A percentile compares a stretch with the other conserved stretches of the same genome.
Conservation (phyloP, 202 grass and related monocot genomes). For the Digitaria exilis region DNA sequence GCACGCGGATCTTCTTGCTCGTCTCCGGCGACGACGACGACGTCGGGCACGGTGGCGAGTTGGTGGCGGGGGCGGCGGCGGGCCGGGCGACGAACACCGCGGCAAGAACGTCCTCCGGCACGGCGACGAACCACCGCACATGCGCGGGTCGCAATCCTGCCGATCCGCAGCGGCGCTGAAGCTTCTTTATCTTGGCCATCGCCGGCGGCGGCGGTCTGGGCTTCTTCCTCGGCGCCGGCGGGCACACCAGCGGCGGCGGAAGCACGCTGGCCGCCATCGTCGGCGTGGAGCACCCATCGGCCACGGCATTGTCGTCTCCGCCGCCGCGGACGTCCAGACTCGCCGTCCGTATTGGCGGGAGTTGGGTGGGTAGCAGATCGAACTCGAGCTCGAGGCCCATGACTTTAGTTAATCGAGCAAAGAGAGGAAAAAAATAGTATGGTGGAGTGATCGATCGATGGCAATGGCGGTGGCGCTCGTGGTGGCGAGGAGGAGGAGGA, state of each 20-base stretch:
- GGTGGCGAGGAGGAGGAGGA: conserved; percentile 1
- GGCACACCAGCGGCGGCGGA: conserved; percentile 28
- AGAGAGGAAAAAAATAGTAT: neutral
- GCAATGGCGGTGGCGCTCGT: neutral
- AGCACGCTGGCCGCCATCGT: conserved; percentile 21
- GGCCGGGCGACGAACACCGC: conserved; percentile 41
- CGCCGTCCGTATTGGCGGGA: conserved; percentile 34
- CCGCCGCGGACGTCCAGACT: no score
- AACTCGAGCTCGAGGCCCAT: conserved; percentile 51
- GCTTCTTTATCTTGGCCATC: conserved; percentile 29
- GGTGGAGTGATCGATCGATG: neutral
- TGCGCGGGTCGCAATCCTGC: neutral
- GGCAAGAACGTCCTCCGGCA: conserved; percentile 52
- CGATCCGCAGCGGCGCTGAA: neutral
- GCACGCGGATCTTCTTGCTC: conserved; percentile 49
- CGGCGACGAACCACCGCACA: conserved; percentile 21
- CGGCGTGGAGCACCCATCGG: conserved; percentile 37
- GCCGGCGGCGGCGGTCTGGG: conserved; percentile 30
- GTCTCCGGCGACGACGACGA: neutral
- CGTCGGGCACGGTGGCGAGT: neutral
- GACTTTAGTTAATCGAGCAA: no score
- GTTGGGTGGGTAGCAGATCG: conserved; percentile 4
- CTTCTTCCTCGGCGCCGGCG: conserved; percentile 66
- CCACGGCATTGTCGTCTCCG: neutral
- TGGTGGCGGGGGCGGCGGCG: no score